These are phyloP conservation scores for Blepharisma japonicum DNA, from an alignment of 73 alveolate species.

Conservation along the genomic window DNA sequence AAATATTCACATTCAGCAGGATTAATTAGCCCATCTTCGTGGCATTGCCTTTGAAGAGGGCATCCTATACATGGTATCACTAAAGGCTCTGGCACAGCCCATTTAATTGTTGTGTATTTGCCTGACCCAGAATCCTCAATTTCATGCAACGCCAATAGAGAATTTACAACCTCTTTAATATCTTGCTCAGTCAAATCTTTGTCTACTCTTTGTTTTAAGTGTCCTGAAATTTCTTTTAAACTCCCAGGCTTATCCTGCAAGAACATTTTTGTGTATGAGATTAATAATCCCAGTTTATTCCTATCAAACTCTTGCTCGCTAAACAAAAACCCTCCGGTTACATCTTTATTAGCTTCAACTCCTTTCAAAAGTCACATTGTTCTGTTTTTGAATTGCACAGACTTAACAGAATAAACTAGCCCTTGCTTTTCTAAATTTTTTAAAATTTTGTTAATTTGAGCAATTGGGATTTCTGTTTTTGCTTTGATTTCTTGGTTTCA, in stretches of 20 bases:
- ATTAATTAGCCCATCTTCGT: slow-evolving; percentile 7
- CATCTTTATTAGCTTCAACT: not conserved
- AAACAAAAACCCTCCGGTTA: slow-evolving; percentile 26
- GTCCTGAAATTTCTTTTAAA: not conserved
- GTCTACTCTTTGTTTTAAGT: not conserved
- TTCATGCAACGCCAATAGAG: slow-evolving; percentile 4
- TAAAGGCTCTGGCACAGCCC: not conserved
- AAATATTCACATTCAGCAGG: slow-evolving; percentile 29
- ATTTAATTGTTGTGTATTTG: slow-evolving; percentile 2
- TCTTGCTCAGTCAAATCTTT: not conserved
- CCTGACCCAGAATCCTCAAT: slow-evolving; percentile 7
- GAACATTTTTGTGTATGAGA: not conserved
- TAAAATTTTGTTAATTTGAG: slow-evolving; percentile 5
- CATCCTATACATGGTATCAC: slow-evolving; percentile 18
- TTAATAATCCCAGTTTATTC: not conserved
- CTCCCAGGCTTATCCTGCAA: not conserved
- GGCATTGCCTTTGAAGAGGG: not conserved
- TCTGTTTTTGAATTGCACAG: not conserved
- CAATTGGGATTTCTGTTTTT: slow-evolving; percentile 14
- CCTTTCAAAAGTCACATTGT: slow-evolving; percentile 18
- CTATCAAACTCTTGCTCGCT: slow-evolving; percentile 7
- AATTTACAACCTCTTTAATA: slow-evolving; percentile 2
- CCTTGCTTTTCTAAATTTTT: slow-evolving; percentile 10
- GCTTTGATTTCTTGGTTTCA: not conserved
- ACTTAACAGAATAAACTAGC: not conserved